Percentiles rank a stretch among this genome's conserved stretches.
phyloP scores from a whole-genome alignment of 352 stramenopile species.

The Phytophthora parvispora region DNA sequence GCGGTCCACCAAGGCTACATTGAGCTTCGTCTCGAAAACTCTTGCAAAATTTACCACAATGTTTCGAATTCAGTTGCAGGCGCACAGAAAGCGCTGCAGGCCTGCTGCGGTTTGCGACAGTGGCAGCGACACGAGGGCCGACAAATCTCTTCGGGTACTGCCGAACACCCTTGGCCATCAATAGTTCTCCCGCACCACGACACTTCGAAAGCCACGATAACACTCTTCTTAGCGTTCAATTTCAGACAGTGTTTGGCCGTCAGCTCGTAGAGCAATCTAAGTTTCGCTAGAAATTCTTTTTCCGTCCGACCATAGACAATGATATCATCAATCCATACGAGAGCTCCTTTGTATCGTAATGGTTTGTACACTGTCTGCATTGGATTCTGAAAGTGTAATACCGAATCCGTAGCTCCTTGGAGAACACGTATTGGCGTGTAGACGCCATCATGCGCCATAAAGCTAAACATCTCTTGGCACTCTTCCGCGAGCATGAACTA shows the following conservation, averaged over 20 bases:
- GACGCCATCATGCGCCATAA: too few species aligned
- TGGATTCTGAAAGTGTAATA: background rate
- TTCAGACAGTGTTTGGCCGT: conserved; percentile 21
- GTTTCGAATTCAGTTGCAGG: too few species aligned
- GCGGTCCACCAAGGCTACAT: too few species aligned
- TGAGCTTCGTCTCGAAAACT: too few species aligned
- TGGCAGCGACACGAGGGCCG: conserved; percentile 3
- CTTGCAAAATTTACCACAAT: too few species aligned
- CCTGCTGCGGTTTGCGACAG: conserved; percentile 7
- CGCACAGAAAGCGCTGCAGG: too few species aligned
- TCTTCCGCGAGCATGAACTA: too few species aligned
- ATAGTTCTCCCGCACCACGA: conserved; percentile 34
- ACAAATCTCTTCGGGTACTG: conserved; percentile 15
- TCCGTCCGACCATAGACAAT: conserved; percentile 21
- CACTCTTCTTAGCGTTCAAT: conserved; percentile 29
- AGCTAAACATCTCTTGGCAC: too few species aligned
- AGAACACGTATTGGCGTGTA: too few species aligned
- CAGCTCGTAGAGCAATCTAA: conserved; percentile 19
- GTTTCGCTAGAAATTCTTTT: conserved; percentile 14
- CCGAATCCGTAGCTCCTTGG: background rate
- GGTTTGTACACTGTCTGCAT: conserved; percentile 22
- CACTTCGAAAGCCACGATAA: conserved; percentile 17
- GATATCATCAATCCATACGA: conserved; percentile 42
- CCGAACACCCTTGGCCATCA: conserved; percentile 12
- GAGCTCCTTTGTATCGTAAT: conserved; percentile 24